Evolutionary conservation across 2,329 filamentous ascomycete genomes (phyloP).

Genomic region (Neocucurbitaria cava): DNA sequence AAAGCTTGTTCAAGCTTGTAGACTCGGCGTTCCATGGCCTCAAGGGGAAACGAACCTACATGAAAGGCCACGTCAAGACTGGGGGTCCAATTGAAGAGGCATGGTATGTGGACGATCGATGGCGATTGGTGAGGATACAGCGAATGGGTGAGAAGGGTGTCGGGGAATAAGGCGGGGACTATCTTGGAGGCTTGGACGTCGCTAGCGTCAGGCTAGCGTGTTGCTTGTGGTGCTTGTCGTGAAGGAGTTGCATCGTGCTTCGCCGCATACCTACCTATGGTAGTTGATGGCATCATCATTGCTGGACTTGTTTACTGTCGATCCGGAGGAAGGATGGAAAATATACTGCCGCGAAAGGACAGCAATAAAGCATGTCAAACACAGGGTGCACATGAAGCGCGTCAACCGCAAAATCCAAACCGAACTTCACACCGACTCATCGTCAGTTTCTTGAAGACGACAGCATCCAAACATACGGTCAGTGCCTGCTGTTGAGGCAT

Average conservation of each 20-base stretch:
- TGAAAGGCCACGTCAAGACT: not conserved
- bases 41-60: not conserved
- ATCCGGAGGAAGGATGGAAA: not conserved
- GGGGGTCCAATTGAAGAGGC: not conserved
- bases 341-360: not conserved
- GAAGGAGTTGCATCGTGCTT: not conserved
- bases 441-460: not conserved
- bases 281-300: not conserved
- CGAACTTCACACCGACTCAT: not conserved
- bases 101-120: not conserved
- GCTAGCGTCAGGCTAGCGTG: not conserved
- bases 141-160: not conserved
- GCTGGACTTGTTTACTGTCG: not conserved
- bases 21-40: not conserved
- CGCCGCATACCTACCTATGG: too few relatives aligned
- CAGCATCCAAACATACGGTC: not conserved
- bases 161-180: slow-evolving; percentile 2
- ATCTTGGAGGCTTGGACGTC: not conserved
- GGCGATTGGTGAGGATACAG: not conserved
- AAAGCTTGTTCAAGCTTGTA: not conserved
- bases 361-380: too few relatives aligned
- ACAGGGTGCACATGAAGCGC: not conserved
- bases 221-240: slow-evolving; percentile 1
- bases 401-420: not conserved
- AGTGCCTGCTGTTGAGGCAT: not conserved